Conservation (phyloP, 257 asterid genomes). For the Eucommia ulmoides region DNA sequence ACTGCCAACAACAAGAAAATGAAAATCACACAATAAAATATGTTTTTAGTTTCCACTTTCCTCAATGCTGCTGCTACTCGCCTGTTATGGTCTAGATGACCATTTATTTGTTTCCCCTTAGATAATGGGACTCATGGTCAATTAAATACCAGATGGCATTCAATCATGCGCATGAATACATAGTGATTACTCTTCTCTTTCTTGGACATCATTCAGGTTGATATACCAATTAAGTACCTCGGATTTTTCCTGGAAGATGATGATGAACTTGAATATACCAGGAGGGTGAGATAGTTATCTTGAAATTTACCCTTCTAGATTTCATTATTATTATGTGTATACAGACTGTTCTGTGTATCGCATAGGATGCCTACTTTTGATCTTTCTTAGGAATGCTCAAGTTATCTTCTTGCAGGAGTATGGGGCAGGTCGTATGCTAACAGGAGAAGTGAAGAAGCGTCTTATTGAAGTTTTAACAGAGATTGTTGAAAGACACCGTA, state of each 20-base stretch:
- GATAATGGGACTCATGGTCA: too few species aligned
- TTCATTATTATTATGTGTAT: neutral
- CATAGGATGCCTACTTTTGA: neutral
- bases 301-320: neutral
- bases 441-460: constrained; percentile 80
- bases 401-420: constrained; percentile 46
- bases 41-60: too few species aligned
- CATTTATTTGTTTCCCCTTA: neutral
- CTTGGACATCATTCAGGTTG: constrained; percentile 42
- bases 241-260: constrained; percentile 94
- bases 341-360: neutral
- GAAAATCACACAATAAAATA: neutral
- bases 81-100: neutral
- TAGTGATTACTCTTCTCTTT: neutral
- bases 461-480: constrained; percentile 65
- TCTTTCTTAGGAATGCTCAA: constrained; percentile 1
- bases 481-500: constrained; percentile 70
- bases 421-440: constrained; percentile 82
- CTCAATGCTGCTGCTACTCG: neutral
- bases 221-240: constrained; percentile 77
- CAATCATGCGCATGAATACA: neutral
- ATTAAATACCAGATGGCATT: too few species aligned
- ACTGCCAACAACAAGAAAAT: neutral
- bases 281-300: constrained; percentile 28
- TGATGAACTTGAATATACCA: constrained; percentile 55